phyloP scores from a whole-genome alignment of 331 rosid species.

The Erythrophleum ivorense region DNA sequence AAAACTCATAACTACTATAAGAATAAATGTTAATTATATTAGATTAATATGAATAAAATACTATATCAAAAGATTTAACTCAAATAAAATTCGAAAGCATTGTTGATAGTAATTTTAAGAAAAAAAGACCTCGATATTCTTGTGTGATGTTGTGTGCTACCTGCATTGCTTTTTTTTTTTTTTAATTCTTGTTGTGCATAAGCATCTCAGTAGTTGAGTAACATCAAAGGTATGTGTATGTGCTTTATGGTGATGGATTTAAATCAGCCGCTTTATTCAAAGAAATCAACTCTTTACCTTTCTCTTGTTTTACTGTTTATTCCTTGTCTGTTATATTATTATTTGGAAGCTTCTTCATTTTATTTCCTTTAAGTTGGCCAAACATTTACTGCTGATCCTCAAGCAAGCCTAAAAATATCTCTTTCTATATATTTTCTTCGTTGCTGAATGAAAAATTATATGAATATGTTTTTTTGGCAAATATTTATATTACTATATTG shows the following conservation, averaged over 20 bases:
- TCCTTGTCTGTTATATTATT: not conserved
- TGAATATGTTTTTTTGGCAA: too few species aligned
- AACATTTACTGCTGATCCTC: too few species aligned
- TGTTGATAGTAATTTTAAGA: not conserved
- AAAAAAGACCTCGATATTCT: slow-evolving; percentile 8
- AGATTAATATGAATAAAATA: too few species aligned
- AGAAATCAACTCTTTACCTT: slow-evolving; percentile 24
- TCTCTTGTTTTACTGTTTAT: not conserved
- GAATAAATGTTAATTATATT: too few species aligned
- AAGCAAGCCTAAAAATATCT: too few species aligned
- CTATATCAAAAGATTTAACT: too few species aligned
- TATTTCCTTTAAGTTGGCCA: too few species aligned
- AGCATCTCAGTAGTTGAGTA: slow-evolving; percentile 41
- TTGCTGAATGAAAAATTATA: too few species aligned
- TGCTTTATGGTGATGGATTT: not conserved
- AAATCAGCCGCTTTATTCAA: slow-evolving; percentile 35
- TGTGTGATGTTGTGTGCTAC: slow-evolving; percentile 24
- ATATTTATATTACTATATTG: too few species aligned
- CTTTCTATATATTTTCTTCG: too few species aligned
- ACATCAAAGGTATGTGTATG: slow-evolving; percentile 34
- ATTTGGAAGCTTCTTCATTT: not conserved
- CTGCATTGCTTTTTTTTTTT: slow-evolving; percentile 15
- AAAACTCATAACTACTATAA: too few species aligned
- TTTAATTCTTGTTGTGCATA: slow-evolving; percentile 3
- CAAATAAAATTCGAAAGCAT: too few species aligned